Evolutionary conservation across 2,329 filamentous ascomycete species (phyloP).

Genomic region (Dactylonectria estremocensis): DNA sequence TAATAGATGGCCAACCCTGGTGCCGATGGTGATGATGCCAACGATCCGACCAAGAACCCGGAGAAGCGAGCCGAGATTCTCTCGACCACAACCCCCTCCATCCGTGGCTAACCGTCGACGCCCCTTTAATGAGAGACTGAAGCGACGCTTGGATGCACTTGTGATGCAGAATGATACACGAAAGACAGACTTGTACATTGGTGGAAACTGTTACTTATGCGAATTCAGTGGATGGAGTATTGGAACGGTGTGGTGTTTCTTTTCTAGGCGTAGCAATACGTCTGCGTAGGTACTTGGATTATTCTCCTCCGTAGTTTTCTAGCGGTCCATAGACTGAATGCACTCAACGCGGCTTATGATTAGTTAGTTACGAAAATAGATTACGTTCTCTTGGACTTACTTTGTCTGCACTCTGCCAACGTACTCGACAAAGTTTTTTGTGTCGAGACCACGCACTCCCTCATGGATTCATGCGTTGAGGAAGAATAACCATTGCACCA

Average conservation of each 20-base stretch:
- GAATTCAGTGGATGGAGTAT: not conserved
- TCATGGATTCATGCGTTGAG: no score
- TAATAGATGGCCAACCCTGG: constrained; percentile 62
- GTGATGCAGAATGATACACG: constrained; percentile 2
- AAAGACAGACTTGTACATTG: constrained; percentile 21
- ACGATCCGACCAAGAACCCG: constrained; percentile 61
- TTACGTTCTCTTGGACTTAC: not conserved
- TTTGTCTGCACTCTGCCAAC: not conserved
- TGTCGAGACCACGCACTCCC: no score
- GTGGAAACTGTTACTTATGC: not conserved
- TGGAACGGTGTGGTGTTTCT: constrained; percentile 8
- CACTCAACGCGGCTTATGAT: constrained; percentile 11
- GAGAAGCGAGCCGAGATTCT: constrained; percentile 55
- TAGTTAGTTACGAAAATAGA: not conserved
- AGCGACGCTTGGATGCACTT: not conserved
- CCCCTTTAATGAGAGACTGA: not conserved
- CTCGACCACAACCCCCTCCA: constrained; percentile 38
- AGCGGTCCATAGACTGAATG: constrained; percentile 10
- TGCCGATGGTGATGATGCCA: constrained; percentile 60
- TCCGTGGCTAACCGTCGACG: constrained; percentile 33
- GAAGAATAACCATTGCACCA: no score
- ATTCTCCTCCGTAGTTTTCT: not conserved
- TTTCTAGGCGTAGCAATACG: constrained; percentile 5
- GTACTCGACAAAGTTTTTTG: no score
- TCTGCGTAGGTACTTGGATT: not conserved